Evolutionary conservation across 2,329 filamentous ascomycete genomes (phyloP), one percentile per base, ranked within the genome.

Genomic region (Westerdykella ornata): DNA sequence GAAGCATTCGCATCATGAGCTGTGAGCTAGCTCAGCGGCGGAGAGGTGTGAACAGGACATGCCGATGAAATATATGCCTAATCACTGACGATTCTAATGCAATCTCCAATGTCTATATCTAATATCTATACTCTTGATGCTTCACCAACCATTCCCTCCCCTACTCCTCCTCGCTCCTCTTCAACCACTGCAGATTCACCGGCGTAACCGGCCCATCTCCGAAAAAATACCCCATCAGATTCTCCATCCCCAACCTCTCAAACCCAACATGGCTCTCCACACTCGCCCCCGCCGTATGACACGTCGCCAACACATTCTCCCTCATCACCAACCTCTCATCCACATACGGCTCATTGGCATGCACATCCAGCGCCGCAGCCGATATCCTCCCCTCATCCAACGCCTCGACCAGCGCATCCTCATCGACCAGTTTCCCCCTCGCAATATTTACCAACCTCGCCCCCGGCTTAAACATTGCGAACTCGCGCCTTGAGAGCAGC

Each of bases 241-340:
- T 85, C 53, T 77, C 69, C 73, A 85, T 83, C 26, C 76, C 77
- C 58, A 84, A 54, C 59, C 77, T 73, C 67, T 85, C 81, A 49
- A 84, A 83, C 3, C 77, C 79, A n/a, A 75, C 59, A 52, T 81
- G 78, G 46, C 80, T 81, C 59, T 83, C 79, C 12, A 83, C 70
- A 28, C 80, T 82, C 3, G 80, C 79, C 0, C 81, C 81, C 1
- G 80, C 81, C 49, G 82, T 82, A 57, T 84, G 82, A 39, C 78
- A 77, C n/a, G 81, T 78, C 41, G 84, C 57, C 66, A 81, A 72
- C 0, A 77, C 76, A 46, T 72, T 72, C 1, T 59, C 46, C 63
- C 50, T 67, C 56, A 17, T 53, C 43, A 63, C 67, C 43, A 83
- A 57, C 17, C 70, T 63, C 20, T 66, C 56, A 52, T 76, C 69